Percentiles rank a stretch among this genome's conserved stretches.
These are phyloP conservation scores for Melaleuca alternifolia DNA, from an alignment of 345 rosid genomes.

Conservation along the genomic window DNA sequence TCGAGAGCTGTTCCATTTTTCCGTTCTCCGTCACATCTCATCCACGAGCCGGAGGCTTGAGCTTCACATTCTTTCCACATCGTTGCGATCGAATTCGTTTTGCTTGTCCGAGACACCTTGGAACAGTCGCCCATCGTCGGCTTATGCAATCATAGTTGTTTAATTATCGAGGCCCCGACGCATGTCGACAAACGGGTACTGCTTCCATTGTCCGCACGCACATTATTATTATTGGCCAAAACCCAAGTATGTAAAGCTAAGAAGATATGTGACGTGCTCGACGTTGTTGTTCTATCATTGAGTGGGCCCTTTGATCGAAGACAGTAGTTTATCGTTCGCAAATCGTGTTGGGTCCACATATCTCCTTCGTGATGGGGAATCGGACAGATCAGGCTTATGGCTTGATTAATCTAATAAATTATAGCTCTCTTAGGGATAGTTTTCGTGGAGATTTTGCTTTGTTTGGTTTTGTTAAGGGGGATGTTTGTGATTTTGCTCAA, in stretches of 20 bases:
- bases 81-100: neutral
- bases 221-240: neutral
- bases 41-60: neutral
- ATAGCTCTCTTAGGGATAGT: neutral
- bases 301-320: neutral
- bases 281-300: neutral
- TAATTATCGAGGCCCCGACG: neutral
- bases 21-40: neutral
- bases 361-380: neutral
- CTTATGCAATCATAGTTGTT: neutral
- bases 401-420: neutral
- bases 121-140: neutral
- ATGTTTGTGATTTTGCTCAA: neutral
- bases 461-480: neutral
- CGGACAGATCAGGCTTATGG: neutral
- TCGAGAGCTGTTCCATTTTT: neutral
- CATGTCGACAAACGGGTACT: neutral
- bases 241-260: neutral
- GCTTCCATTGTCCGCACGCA: neutral
- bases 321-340: neutral
- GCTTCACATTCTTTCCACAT: neutral
- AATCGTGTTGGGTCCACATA: neutral
- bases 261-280: neutral
- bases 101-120: neutral
- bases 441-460: neutral